Evolutionary conservation across 805 yeast species (phyloP).

Genomic region (Starmerella vitae): DNA sequence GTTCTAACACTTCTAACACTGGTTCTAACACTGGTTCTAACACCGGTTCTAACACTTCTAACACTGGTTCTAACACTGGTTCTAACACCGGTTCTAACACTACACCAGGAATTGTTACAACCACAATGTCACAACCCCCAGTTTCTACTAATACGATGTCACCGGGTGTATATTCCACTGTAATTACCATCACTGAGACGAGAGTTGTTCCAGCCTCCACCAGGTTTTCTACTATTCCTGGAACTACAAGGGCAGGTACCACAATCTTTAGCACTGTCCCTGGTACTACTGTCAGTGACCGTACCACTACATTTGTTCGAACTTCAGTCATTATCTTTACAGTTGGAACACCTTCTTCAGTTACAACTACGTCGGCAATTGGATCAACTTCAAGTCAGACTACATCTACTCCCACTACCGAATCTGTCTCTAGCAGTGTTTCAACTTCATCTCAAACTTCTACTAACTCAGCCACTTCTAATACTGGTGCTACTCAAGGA

Average conservation of each 20-base stretch:
- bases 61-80: background rate
- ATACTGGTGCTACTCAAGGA: no score
- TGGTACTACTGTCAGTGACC: constrained; percentile 12
- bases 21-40: background rate
- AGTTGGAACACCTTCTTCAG: constrained; percentile 7
- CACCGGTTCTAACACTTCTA: background rate
- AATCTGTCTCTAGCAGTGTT: no score
- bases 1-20: background rate
- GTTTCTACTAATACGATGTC: constrained; percentile 3
- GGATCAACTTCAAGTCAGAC: no score
- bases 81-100: no score
- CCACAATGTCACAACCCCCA: no score
- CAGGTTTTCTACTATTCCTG: constrained; percentile 9
- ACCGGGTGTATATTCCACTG: constrained; percentile 11
- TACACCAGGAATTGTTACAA: background rate
- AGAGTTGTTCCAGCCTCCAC: constrained; percentile 6
- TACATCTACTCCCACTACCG: no score
- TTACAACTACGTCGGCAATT: constrained; percentile 3
- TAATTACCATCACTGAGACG: background rate
- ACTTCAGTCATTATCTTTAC: constrained; percentile 7
- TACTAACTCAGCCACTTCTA: no score
- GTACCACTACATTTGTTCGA: constrained; percentile 2
- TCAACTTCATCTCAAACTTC: no score
- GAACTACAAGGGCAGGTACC: constrained; percentile 15
- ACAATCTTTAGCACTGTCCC: constrained; percentile 19